A percentile compares a stretch with the other conserved stretches of the same genome.
Conservation (phyloP, 1,284 basidiomycete genomes). For the Cutaneotrichosporon mucoides region DNA sequence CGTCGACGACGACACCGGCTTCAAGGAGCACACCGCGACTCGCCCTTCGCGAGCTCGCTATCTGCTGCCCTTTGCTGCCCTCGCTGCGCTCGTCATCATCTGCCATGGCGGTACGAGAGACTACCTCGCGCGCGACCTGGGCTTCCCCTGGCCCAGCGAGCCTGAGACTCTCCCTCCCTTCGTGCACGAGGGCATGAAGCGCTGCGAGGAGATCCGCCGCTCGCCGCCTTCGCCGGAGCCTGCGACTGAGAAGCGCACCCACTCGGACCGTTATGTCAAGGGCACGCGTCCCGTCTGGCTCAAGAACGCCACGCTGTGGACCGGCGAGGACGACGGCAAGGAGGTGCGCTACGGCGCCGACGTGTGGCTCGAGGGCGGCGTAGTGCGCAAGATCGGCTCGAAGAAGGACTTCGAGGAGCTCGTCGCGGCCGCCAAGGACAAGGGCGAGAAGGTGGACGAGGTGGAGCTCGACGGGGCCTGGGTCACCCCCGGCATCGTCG, state of each 20-base stretch:
- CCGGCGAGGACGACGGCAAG: slow-evolving; percentile 60
- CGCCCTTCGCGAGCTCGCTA: background rate
- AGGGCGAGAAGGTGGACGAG: slow-evolving; percentile 29
- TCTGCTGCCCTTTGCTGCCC: background rate
- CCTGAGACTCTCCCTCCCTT: slow-evolving; percentile 23
- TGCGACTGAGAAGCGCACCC: slow-evolving; percentile 55
- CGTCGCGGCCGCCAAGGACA: slow-evolving; percentile 6
- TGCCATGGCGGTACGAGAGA: background rate
- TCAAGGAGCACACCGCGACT: background rate
- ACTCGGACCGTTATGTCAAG: slow-evolving; percentile 66
- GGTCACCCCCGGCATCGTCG: slow-evolving; percentile 59
- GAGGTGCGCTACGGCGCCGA: slow-evolving; percentile 57
- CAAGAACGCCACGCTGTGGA: slow-evolving; percentile 74
- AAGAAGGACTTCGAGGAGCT: slow-evolving; percentile 23
- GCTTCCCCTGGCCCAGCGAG: slow-evolving; percentile 12
- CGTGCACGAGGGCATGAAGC: slow-evolving; percentile 38
- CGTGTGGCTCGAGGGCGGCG: slow-evolving; percentile 51
- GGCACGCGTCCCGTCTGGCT: slow-evolving; percentile 66
- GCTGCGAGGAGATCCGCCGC: slow-evolving; percentile 35
- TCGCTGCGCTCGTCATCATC: background rate
- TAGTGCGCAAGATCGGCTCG: slow-evolving; percentile 49
- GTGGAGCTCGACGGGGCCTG: slow-evolving; percentile 51
- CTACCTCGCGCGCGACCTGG: background rate
- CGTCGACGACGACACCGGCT: background rate
- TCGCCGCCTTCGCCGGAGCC: slow-evolving; percentile 26